Evolutionary conservation across 1,284 basidiomycete species (phyloP).

Genomic region (Austroboletus olivaceoglutinosus): DNA sequence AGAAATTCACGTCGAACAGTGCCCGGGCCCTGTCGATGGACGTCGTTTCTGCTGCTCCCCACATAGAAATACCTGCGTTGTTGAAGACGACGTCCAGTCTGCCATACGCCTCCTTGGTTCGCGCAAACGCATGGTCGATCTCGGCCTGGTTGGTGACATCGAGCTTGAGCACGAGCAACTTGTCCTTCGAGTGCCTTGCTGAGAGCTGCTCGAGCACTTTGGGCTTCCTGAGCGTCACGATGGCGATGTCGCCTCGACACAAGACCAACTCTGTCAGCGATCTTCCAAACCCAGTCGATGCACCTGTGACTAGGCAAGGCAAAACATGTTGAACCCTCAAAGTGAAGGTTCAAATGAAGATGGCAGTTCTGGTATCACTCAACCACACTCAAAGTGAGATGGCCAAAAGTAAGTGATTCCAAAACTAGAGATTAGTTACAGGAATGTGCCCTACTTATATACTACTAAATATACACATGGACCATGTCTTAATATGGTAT

Average conservation of each 20-base stretch:
- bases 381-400: too few relatives aligned
- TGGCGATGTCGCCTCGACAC: constrained; percentile 1
- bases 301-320: constrained; percentile 1
- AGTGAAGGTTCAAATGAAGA: too few relatives aligned
- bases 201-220: constrained; percentile 1
- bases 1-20: constrained; percentile 25
- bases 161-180: constrained; percentile 1
- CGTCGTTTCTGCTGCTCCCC: constrained; percentile 8
- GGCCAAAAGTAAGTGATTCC: too few relatives aligned
- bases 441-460: too few relatives aligned
- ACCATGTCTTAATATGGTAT: too few relatives aligned
- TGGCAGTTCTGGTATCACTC: too few relatives aligned
- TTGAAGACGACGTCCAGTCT: constrained; percentile 18
- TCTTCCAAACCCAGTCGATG: constrained; percentile 8
- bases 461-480: too few relatives aligned
- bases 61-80: constrained; percentile 8
- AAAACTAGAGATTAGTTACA: too few relatives aligned
- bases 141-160: constrained; percentile 3
- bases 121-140: constrained; percentile 7
- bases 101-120: constrained; percentile 5
- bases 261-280: constrained; percentile 4
- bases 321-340: too few relatives aligned
- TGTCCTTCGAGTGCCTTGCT: background rate
- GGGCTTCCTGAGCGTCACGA: constrained; percentile 9
- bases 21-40: constrained; percentile 1